Evolutionary conservation across 2,329 filamentous ascomycete genomes (phyloP).

Genomic region (Calonectria pteridis): DNA sequence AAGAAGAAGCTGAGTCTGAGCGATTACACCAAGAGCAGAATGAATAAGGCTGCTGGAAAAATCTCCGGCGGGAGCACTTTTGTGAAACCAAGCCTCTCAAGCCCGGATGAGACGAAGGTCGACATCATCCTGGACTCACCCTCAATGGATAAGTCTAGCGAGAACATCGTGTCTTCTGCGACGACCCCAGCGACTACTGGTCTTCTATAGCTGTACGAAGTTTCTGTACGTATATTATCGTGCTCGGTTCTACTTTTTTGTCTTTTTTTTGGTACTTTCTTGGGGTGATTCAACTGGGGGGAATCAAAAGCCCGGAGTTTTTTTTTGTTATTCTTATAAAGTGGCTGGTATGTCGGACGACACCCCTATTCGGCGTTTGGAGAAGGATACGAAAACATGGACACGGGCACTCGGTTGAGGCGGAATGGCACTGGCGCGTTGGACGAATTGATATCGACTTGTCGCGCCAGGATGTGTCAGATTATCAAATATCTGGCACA

Average conservation of each 20-base stretch:
- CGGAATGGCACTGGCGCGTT: conserved; percentile 14
- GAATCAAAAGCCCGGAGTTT: conserved; percentile 49
- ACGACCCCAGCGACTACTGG: conserved; percentile 45
- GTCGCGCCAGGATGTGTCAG: conserved; percentile 28
- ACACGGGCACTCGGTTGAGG: conserved; percentile 24
- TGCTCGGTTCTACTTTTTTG: conserved; percentile 33
- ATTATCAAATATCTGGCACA: neutral
- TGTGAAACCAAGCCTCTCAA: conserved; percentile 51
- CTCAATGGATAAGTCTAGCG: conserved; percentile 45
- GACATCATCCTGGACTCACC: conserved; percentile 50
- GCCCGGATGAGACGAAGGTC: conserved; percentile 53
- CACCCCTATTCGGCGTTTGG: conserved; percentile 43
- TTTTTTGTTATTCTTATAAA: conserved; percentile 42
- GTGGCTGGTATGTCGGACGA: conserved; percentile 41
- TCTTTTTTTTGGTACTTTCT: conserved; percentile 36
- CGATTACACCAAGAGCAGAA: conserved; percentile 72
- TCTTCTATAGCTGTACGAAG: conserved; percentile 42
- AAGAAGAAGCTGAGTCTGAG: conserved; percentile 77
- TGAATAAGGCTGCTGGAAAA: conserved; percentile 65
- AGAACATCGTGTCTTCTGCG: conserved; percentile 37
- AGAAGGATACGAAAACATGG: conserved; percentile 32
- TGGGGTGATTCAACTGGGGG: conserved; percentile 35
- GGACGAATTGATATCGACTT: conserved; percentile 23
- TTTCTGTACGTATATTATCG: conserved; percentile 42
- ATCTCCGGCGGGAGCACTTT: conserved; percentile 43